Conservation (phyloP, 495 filamentous ascomycete genomes). For the Apiosordaria backusii region DNA sequence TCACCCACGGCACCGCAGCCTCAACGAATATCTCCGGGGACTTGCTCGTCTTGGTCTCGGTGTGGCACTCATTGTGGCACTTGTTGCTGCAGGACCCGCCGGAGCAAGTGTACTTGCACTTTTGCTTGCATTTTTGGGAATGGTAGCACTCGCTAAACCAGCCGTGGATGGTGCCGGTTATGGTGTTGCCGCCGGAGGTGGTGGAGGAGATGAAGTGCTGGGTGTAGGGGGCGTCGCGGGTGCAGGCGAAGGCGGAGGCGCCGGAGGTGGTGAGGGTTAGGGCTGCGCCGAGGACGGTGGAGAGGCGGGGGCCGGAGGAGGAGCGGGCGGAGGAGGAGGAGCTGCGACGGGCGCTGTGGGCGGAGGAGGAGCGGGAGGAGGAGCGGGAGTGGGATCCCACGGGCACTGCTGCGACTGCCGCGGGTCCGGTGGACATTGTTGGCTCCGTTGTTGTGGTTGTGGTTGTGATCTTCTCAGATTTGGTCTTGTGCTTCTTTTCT, state of each 20-base stretch:
- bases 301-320: background rate
- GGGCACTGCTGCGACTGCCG: background rate
- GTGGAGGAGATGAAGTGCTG: constrained; percentile 21
- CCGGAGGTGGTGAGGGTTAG: constrained; percentile 14
- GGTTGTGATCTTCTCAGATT: background rate
- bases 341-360: background rate
- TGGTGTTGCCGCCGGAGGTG: constrained; percentile 1
- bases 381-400: background rate
- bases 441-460: background rate
- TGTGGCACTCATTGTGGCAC: constrained; percentile 18
- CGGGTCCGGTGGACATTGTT: background rate
- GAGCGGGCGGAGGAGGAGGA: constrained; percentile 4
- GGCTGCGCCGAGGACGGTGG: constrained; percentile 1
- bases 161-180: constrained; percentile 28
- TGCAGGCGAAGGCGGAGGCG: constrained; percentile 22
- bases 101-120: constrained; percentile 14
- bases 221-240: constrained; percentile 2
- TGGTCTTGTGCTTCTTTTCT: background rate
- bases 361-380: background rate
- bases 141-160: constrained; percentile 31
- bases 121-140: constrained; percentile 12
- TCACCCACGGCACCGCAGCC: constrained; percentile 13
- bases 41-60: background rate
- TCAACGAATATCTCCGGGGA: constrained; percentile 21
- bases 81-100: constrained; percentile 14